Evolutionary conservation across 306 rosid species (phyloP).

Genomic region (Fragaria iinumae): DNA sequence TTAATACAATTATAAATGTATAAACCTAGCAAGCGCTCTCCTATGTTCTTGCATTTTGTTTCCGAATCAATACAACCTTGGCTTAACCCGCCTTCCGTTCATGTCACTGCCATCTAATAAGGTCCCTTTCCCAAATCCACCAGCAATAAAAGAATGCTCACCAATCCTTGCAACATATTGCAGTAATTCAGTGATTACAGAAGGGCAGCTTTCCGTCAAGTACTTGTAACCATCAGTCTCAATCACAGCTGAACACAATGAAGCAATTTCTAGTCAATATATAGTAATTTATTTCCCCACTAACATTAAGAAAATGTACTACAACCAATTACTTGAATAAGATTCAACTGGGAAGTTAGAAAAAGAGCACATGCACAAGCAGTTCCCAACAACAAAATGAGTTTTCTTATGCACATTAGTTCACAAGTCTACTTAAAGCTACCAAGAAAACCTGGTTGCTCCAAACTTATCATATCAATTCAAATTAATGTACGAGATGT

Average conservation of each 20-base stretch:
- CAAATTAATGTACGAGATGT: neutral
- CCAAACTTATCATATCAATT: neutral
- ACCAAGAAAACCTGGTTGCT: neutral
- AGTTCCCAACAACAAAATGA: neutral
- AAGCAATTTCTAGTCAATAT: neutral
- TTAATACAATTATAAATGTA: conserved; percentile 23
- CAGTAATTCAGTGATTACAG: conserved; percentile 57
- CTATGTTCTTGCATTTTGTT: neutral
- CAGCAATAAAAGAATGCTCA: conserved; percentile 40
- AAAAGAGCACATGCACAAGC: neutral
- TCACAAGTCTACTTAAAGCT: neutral
- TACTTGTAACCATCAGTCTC: conserved; percentile 79
- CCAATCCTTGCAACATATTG: conserved; percentile 50
- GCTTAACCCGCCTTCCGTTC: conserved; percentile 80
- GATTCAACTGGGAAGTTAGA: neutral
- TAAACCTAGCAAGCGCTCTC: conserved; percentile 17
- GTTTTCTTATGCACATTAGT: neutral
- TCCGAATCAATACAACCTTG: conserved; percentile 49
- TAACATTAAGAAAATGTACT: neutral
- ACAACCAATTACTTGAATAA: neutral
- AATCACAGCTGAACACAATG: conserved; percentile 75
- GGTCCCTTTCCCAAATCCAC: conserved; percentile 33
- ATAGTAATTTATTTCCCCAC: neutral
- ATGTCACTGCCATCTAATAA: conserved; percentile 61
- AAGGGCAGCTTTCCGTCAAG: conserved; percentile 78